These are phyloP conservation scores for Ophiostoma sp. DNA, from an alignment of 2,329 filamentous ascomycete genomes.

Conservation along the genomic window DNA sequence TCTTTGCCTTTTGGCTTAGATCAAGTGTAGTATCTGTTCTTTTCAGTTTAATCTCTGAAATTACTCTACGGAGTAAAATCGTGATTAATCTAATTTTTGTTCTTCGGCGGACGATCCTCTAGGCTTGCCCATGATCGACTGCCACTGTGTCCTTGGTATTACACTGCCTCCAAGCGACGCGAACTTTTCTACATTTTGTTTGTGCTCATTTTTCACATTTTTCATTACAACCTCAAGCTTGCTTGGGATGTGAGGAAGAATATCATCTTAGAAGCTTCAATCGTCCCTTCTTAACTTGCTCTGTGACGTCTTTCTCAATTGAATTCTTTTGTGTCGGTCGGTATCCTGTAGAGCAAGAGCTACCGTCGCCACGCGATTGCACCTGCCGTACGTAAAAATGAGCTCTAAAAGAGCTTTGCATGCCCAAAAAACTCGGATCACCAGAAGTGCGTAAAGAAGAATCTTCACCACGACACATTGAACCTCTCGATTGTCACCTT, in stretches of 20 bases:
- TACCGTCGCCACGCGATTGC: not conserved
- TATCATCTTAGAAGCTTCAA: not conserved
- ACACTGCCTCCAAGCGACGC: conserved; percentile 74
- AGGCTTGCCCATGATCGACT: conserved; percentile 67
- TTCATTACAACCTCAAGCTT: conserved; percentile 60
- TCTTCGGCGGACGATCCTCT: conserved; percentile 56
- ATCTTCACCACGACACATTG: not conserved
- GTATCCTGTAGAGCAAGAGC: not conserved
- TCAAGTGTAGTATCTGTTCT: conserved; percentile 97
- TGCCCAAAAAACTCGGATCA: not conserved
- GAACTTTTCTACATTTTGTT: conserved; percentile 42
- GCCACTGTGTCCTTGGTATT: conserved; percentile 73
- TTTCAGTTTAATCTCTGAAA: conserved; percentile 97
- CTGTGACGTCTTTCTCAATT: not conserved
- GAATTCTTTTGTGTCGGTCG: not conserved
- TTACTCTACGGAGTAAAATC: conserved; percentile 68
- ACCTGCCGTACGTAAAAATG: not conserved
- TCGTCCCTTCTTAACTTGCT: not conserved
- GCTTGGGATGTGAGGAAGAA: conserved; percentile 59
- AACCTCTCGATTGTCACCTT: not conserved
- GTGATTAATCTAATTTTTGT: conserved; percentile 85
- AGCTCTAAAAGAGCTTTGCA: not conserved
- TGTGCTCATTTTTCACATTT: conserved; percentile 41
- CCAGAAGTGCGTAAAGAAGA: not conserved
- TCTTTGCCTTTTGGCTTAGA: conserved; percentile 71